phyloP scores from a whole-genome alignment of 2,329 filamentous ascomycete genomes.

The Colletotrichum sp. region DNA sequence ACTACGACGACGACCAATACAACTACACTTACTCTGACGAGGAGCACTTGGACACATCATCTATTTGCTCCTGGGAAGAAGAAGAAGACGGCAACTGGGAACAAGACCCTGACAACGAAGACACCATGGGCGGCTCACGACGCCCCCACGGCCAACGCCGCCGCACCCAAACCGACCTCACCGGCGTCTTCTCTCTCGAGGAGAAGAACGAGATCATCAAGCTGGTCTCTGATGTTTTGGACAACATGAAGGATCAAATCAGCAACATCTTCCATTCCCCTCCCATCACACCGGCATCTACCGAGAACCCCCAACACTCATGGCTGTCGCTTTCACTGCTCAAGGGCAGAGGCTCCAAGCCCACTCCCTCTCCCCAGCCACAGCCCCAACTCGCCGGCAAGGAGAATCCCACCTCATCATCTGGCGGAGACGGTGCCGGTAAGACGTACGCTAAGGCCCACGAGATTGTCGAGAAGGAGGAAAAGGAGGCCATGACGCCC shows the following conservation, averaged over 20 bases:
- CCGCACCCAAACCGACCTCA: constrained; percentile 49
- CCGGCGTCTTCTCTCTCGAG: constrained; percentile 48
- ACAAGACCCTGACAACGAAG: constrained; percentile 6
- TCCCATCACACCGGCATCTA: constrained; percentile 34
- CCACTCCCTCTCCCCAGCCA: background rate
- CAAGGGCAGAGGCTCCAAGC: constrained; percentile 17
- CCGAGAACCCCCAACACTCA: constrained; percentile 34
- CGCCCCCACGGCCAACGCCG: constrained; percentile 12
- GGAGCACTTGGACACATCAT: constrained; percentile 16
- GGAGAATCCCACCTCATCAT: background rate
- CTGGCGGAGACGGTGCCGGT: constrained; percentile 17
- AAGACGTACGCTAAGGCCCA: constrained; percentile 30
- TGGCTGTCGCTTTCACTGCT: constrained; percentile 40
- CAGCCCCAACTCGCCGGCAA: constrained; percentile 12
- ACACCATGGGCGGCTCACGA: constrained; percentile 12
- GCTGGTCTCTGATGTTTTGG: constrained; percentile 57
- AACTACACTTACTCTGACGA: constrained; percentile 14
- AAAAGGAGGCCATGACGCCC: constrained; percentile 31
- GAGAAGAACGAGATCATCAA: constrained; percentile 59
- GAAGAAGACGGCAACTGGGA: constrained; percentile 20
- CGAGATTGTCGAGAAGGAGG: constrained; percentile 34
- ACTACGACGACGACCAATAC: constrained; percentile 12
- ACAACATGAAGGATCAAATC: constrained; percentile 60
- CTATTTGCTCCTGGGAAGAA: constrained; percentile 18
- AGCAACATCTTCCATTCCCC: constrained; percentile 57